Base-by-base conservation (phyloP, 2,329 filamentous ascomycete species). In the Nannizzia gypsea region DNA sequence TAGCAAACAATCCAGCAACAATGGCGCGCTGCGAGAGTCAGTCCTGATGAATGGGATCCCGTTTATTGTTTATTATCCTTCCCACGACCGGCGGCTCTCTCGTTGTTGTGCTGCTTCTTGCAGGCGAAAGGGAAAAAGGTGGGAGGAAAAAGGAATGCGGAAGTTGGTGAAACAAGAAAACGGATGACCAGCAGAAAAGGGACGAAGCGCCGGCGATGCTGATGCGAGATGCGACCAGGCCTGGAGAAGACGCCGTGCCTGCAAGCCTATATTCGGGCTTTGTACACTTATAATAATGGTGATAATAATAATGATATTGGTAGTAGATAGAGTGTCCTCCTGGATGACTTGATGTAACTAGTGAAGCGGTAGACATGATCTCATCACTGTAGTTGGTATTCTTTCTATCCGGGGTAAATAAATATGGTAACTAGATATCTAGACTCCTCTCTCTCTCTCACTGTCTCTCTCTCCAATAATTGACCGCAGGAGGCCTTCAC, bases 141-240 rank as follows among this genome's bases (percentile, higher is more conserved):
- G 55, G 17, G 42, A 50, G 26, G 24, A 54, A 42, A 22, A n/a
- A 26, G 36, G 46, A 26, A 57, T 22, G 20, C 26, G 13, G 42
- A 56, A 36, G 28, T 52, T 54, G 57, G 57, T 59, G 59, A 61
- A 55, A 50, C 46, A 57, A 61, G 63, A 57, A 56, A 42, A 58
- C 50, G 15, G 52, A 60, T 48, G 31, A 46, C 44, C 48, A 50
- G 60, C 20, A 6, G 20, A 20, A 42, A 56, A 13, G 1, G 31
- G 15, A 26, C 20, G 42, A n/a, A 17, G 42, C 17, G n/a, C 40
- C 17, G 44, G 11, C 20, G 8, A 24, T 24, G n/a, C 15, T 42
- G 38, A 20, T 42, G 38, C 38, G 38, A 42, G 38, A 36, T 36
- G 31, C 31, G 13, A 11, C 31, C 31, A 34, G 31, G 31, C 31